These are phyloP conservation scores for Castanospermum australe DNA, from an alignment of 306 rosid genomes.

Conservation along the genomic window DNA sequence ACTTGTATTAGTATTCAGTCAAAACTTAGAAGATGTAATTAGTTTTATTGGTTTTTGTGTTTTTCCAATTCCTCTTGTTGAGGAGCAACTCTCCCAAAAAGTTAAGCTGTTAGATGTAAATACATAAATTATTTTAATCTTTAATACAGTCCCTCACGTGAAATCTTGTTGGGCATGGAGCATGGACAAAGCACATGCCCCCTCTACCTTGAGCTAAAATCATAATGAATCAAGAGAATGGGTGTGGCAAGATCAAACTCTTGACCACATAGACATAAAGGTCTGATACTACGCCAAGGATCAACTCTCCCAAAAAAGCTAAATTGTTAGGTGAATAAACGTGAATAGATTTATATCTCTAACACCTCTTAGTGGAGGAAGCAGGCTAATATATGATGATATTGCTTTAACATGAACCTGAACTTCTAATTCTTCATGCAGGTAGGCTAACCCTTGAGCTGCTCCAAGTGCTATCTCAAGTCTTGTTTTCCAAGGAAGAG, in stretches of 20 bases:
- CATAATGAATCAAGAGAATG: not conserved
- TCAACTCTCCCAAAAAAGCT: not conserved
- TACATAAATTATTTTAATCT: not conserved
- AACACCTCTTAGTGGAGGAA: not conserved
- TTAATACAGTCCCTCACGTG: not conserved
- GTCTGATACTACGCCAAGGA: not conserved
- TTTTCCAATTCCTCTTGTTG: not conserved
- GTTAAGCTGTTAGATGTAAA: not conserved
- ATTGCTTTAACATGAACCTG: slow-evolving; percentile 51
- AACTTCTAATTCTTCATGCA: slow-evolving; percentile 80
- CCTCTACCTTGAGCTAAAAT: not conserved
- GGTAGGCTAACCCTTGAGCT: slow-evolving; percentile 74
- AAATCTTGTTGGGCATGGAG: not conserved
- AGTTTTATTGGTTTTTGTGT: not conserved
- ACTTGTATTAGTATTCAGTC: not conserved
- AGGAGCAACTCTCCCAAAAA: not conserved
- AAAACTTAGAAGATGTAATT: not conserved
- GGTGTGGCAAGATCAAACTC: not conserved
- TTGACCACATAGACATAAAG: not conserved
- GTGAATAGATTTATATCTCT: not conserved
- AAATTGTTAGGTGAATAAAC: not conserved
- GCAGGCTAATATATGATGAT: not conserved
- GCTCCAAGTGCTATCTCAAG: slow-evolving; percentile 68
- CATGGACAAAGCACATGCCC: not conserved
- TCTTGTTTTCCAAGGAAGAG: slow-evolving; percentile 71